These are phyloP conservation scores for Rhytidiadelphus loreus DNA, from an alignment of 225 moss, liverwort and hornwort genomes.

Conservation along the genomic window DNA sequence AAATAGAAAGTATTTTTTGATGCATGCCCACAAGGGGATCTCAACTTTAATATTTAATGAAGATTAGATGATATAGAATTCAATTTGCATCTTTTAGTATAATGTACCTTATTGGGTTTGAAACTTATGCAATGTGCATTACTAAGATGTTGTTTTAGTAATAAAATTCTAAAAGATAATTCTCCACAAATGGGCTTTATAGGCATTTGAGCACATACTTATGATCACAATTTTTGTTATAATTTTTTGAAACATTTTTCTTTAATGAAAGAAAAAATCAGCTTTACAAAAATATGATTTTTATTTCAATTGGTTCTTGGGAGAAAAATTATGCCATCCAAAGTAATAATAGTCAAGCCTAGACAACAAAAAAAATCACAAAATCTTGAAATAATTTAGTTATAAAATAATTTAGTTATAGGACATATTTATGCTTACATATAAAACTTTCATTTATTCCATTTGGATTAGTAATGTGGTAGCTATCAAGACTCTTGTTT, in stretches of 20 bases:
- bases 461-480: not conserved
- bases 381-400: not conserved
- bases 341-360: not conserved
- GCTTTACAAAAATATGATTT: not conserved
- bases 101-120: not conserved
- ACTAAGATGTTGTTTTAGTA: not conserved
- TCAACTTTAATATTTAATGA: not conserved
- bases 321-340: not conserved
- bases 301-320: not conserved
- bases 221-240: not conserved
- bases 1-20: not conserved
- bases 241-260: not conserved
- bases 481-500: not conserved
- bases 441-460: not conserved
- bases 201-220: not conserved
- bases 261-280: not conserved
- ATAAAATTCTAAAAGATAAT: not conserved
- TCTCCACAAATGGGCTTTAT: rapidly evolving
- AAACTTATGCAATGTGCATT: not conserved
- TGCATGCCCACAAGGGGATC: rapidly evolving
- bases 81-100: not conserved
- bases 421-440: not conserved
- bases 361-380: rapidly evolving
- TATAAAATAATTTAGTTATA: not conserved
- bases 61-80: not conserved